Evolutionary conservation across 805 yeast species (phyloP), one percentile per base, ranked within the genome.

Genomic region (Hyphopichia homilentoma): DNA sequence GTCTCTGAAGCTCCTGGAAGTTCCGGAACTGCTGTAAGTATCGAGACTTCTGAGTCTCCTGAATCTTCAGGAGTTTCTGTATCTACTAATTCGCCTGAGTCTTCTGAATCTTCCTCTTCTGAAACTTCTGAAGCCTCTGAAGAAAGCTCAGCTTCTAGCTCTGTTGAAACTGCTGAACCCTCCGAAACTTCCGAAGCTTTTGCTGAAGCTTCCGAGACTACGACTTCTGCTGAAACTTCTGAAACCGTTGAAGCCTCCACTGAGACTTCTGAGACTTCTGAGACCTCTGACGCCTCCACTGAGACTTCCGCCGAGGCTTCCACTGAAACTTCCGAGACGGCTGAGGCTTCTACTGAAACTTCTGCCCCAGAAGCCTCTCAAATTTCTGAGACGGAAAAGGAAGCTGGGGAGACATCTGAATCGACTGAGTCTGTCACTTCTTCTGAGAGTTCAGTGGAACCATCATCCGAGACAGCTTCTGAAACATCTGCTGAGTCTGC

Each of bases 241-340:
- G 22, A 12, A 21, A 7, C 32, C 6, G 15, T 13, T 18, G 29
- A 24, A 23, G 6, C 29, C 15, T 12, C 14, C n/a, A 25, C 34
- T 17, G 29, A 23, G 13, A 11, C 22, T 21, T 8, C 22, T 21
- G 11, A 21, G 11, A n/a, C n/a, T n/a, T n/a, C n/a, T n/a, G n/a
- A n/a, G n/a, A n/a, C n/a, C n/a, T 21, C 22, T 21, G 9, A 21
- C 8, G 8, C 22, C 11, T 21, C 12, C 26, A n/a, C 7, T 9
- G 12, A 24, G 15, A 9, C 26, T 7, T 7, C 33, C 8, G 36
- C 20, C 16, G 13, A 22, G 5, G 16, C 12, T 15, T 8, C 32
- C 13, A 7, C 7, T 12, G 19, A 30, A n/a, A 29, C 19, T 11
- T 12, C 38, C n/a, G 35, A 26, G 16, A 7, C 33, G 21, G 16